Conservation (phyloP, 83 land plant genomes). For the Thuja plicata region DNA sequence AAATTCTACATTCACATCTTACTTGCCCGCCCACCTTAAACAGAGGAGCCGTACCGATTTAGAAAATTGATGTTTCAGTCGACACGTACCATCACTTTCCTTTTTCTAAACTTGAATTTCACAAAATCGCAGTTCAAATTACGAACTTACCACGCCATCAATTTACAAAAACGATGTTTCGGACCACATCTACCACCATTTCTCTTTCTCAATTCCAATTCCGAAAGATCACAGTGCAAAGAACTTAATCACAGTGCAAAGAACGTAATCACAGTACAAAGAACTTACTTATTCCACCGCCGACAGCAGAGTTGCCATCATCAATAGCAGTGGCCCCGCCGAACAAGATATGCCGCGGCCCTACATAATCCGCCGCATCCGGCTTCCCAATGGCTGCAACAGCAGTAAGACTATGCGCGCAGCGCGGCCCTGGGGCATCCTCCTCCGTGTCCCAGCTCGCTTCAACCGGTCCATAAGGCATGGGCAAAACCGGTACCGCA, state of each 20-base stretch:
- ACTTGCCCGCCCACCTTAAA: too few species aligned
- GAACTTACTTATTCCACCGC: constrained; percentile 68
- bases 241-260: constrained; percentile 10
- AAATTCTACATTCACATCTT: too few species aligned
- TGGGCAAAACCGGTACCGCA: constrained; percentile 38
- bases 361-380: constrained; percentile 50
- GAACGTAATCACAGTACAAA: constrained; percentile 4
- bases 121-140: neutral
- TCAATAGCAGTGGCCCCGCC: constrained; percentile 98
- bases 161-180: too few species aligned
- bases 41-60: too few species aligned
- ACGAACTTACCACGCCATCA: neutral
- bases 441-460: constrained; percentile 74
- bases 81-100: too few species aligned
- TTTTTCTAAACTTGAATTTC: too few species aligned
- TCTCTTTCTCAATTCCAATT: neutral
- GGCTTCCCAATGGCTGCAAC: constrained; percentile 64
- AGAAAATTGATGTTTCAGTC: too few species aligned
- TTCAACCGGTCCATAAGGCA: constrained; percentile 50
- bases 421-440: constrained; percentile 92
- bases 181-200: too few species aligned
- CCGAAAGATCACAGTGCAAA: neutral
- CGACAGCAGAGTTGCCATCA: constrained; percentile 56
- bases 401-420: constrained; percentile 88
- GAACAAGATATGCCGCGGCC: constrained; percentile 84